Evolutionary conservation across 768 basidiomycete species (phyloP), one percentile per base, ranked within the genome.

Genomic region (Hygrophorus russula): DNA sequence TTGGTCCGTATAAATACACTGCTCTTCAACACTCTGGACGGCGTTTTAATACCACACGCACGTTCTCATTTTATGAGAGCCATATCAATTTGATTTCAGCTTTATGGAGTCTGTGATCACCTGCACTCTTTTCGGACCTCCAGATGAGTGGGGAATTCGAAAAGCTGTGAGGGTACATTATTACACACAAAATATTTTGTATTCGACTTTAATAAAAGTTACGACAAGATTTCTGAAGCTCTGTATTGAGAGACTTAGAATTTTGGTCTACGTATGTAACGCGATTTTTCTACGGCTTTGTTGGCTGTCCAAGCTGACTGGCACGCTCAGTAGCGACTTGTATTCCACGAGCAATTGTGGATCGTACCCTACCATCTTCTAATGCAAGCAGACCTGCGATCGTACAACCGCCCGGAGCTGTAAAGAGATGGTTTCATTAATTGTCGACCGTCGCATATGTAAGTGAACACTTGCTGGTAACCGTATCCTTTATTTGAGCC

Each of bases 1-100:
- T 28, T 37, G 18, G 11, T 14, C 14, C 10, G 5, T 15, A 2
- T 19, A 8, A 36, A 36, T 37, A 19, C 32, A n/a, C 45, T 58
- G 91, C 90, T 94, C 88, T 74, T 74, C 75, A 75, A 93, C 91
- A 94, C 91, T 93, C 91, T 93, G 91, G 82, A 74, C 78, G 76
- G 74, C 82, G 82, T 78, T 68, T 53, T 51, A 60, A 46, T 53
- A 57, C 59, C 63, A 90, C 80, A 79, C 83, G 84, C 67, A 67
- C 74, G 80, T 81, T 77, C 88, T 91, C 83, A 93, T 94, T 94
- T 93, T 87, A 89, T 61, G 78, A 73, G 82, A 93, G 89, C 90
- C 66, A 93, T 57, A 51, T 48, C 49, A 60, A 14, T 45, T 48
- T 42, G 44, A 44, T 50, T 48, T 52, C 49, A 53, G 53, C 32